These are phyloP conservation scores for Taxillus chinensis DNA, from an alignment of 164 flowering plant genomes.

Conservation along the genomic window DNA sequence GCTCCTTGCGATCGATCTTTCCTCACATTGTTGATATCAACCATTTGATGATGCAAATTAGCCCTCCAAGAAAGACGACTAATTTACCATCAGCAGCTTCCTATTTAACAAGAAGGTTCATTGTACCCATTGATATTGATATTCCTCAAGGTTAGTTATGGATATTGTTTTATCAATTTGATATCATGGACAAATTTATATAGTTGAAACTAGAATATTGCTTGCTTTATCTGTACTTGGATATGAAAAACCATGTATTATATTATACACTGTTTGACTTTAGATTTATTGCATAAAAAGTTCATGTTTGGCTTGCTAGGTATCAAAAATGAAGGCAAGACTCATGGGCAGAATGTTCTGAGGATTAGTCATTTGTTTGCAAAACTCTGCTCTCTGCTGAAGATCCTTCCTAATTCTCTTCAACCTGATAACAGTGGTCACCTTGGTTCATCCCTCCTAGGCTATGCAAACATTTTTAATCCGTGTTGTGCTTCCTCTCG, in stretches of 20 bases:
- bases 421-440: slow-evolving; percentile 5
- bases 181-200: neutral
- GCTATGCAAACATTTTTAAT: slow-evolving; percentile 30
- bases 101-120: slow-evolving; percentile 45
- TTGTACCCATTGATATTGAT: slow-evolving; percentile 50
- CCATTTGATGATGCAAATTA: slow-evolving; percentile 56
- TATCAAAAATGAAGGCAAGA: slow-evolving; percentile 25
- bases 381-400: slow-evolving; percentile 44
- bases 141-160: slow-evolving; percentile 43
- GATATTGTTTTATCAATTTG: neutral
- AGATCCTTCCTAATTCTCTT: slow-evolving; percentile 17
- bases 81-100: slow-evolving; percentile 47
- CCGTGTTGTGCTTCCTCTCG: slow-evolving; percentile 17
- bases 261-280: neutral
- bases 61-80: slow-evolving; percentile 31
- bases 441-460: slow-evolving; percentile 17
- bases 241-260: too few species aligned
- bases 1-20: slow-evolving; percentile 44
- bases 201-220: neutral
- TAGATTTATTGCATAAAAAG: too few species aligned
- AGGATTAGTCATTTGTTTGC: slow-evolving; percentile 47
- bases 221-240: too few species aligned
- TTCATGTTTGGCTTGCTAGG: slow-evolving; percentile 25
- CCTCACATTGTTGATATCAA: slow-evolving; percentile 51
- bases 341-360: slow-evolving; percentile 50